phyloP scores from a whole-genome alignment of 495 filamentous ascomycete genomes.

The Penicillium nucicola region DNA sequence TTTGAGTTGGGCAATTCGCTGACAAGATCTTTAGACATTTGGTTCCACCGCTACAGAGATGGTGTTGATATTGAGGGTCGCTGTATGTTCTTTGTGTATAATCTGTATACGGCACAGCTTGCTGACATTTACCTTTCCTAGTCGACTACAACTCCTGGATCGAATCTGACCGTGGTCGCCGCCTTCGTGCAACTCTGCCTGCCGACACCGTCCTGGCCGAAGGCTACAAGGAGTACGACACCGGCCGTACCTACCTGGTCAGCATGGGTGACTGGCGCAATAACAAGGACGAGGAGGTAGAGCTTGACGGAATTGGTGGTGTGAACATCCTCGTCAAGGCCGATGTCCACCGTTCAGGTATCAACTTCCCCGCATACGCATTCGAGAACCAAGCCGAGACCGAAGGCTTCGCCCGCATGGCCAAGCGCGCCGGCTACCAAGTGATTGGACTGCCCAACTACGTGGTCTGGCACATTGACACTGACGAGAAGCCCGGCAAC shows the following conservation, averaged over 20 bases:
- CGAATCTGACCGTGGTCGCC: slow-evolving; percentile 80
- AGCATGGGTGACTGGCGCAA: slow-evolving; percentile 86
- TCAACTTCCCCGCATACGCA: slow-evolving; percentile 95
- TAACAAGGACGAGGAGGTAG: slow-evolving; percentile 85
- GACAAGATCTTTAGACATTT: slow-evolving; percentile 66
- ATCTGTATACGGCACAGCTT: not conserved
- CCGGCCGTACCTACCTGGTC: slow-evolving; percentile 81
- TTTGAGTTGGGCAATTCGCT: slow-evolving; percentile 9
- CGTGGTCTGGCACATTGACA: slow-evolving; percentile 98
- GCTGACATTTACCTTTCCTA: slow-evolving; percentile 30
- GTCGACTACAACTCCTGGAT: slow-evolving; percentile 99
- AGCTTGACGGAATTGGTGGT: slow-evolving; percentile 93
- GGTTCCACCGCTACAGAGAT: slow-evolving; percentile 93
- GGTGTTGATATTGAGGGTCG: slow-evolving; percentile 85
- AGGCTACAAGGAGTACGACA: slow-evolving; percentile 92
- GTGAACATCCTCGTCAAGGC: slow-evolving; percentile 98
- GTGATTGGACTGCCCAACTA: slow-evolving; percentile 95
- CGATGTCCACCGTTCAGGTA: slow-evolving; percentile 91
- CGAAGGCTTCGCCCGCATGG: slow-evolving; percentile 98
- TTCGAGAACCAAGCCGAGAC: slow-evolving; percentile 99
- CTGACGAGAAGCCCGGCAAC: slow-evolving; percentile 94
- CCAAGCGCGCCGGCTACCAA: slow-evolving; percentile 91
- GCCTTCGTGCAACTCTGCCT: slow-evolving; percentile 65
- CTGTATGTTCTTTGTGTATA: slow-evolving; percentile 57
- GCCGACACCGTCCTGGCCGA: slow-evolving; percentile 84